phyloP scores from a whole-genome alignment of 345 rosid genomes.

The Citrus mangshanensis region DNA sequence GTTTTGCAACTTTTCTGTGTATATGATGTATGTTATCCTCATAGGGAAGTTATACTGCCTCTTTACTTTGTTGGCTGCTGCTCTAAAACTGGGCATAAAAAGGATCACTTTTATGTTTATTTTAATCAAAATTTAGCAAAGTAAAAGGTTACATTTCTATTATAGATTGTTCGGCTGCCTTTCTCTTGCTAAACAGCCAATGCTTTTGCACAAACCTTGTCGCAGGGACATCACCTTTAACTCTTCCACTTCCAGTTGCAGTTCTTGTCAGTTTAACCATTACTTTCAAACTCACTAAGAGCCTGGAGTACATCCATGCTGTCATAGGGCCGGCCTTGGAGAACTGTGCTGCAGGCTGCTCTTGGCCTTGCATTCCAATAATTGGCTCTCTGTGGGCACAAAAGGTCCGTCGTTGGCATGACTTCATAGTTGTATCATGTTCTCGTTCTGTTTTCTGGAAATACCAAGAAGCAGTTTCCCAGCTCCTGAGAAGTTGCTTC shows the following conservation, averaged over 20 bases:
- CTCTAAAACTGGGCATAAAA: not conserved
- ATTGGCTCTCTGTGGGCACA: conserved; percentile 70
- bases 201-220: not conserved
- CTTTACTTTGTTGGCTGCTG: not conserved
- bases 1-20: not conserved
- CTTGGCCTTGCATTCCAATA: conserved; percentile 48
- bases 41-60: not conserved
- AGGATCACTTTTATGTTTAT: not conserved
- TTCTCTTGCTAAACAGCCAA: not conserved
- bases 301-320: conserved; percentile 49
- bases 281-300: conserved; percentile 55
- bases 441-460: conserved; percentile 49
- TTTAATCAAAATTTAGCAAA: not conserved
- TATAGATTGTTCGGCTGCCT: not conserved
- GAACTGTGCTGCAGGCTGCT: conserved; percentile 50
- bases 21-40: not conserved
- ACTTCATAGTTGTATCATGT: conserved; percentile 50
- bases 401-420: conserved; percentile 64
- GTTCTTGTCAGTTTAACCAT: conserved; percentile 72
- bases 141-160: not conserved
- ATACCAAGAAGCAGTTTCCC: conserved; percentile 50
- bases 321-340: conserved; percentile 67
- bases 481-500: conserved; percentile 64
- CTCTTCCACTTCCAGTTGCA: conserved; percentile 68
- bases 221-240: conserved; percentile 33